A percentile compares a stretch with the other conserved stretches of the same genome.
phyloP scores from a whole-genome alignment of 208 protist genomes.

The Acanthamoeba healyi region DNA sequence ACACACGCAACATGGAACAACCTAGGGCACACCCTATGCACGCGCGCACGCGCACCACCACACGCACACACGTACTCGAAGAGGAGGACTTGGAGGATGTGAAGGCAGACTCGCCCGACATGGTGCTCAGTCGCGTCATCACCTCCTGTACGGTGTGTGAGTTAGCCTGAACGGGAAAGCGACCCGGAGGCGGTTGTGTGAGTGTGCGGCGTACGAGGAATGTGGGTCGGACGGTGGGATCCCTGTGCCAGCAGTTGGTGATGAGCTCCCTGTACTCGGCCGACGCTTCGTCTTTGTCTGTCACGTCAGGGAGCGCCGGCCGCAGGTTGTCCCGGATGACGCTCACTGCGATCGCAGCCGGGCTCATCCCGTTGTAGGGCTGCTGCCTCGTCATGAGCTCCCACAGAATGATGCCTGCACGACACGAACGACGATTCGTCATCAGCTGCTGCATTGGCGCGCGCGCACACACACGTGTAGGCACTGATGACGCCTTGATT shows the following conservation, averaged over 20 bases:
- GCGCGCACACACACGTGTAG: too few species aligned
- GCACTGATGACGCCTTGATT: too few species aligned
- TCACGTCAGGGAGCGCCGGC: neutral
- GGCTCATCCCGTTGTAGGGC: neutral
- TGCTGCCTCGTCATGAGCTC: neutral
- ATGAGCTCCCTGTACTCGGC: neutral
- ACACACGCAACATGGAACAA: neutral
- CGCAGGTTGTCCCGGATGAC: constrained; percentile 70
- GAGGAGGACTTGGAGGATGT: neutral
- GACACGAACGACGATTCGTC: neutral
- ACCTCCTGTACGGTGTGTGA: neutral
- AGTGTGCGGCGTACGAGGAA: neutral
- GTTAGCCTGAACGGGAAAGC: too few species aligned
- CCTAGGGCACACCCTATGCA: too few species aligned
- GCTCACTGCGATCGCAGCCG: constrained; percentile 48
- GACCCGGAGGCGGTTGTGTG: too few species aligned
- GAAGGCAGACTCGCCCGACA: too few species aligned
- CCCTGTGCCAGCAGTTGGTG: neutral
- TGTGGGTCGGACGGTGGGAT: neutral
- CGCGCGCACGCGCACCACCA: too few species aligned
- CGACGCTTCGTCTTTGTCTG: neutral
- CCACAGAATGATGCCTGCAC: constrained; percentile 22
- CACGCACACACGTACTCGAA: neutral
- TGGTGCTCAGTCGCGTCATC: neutral
- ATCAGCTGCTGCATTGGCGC: too few species aligned